Conservation (phyloP, 306 rosid species). For the Castanea sativa region DNA sequence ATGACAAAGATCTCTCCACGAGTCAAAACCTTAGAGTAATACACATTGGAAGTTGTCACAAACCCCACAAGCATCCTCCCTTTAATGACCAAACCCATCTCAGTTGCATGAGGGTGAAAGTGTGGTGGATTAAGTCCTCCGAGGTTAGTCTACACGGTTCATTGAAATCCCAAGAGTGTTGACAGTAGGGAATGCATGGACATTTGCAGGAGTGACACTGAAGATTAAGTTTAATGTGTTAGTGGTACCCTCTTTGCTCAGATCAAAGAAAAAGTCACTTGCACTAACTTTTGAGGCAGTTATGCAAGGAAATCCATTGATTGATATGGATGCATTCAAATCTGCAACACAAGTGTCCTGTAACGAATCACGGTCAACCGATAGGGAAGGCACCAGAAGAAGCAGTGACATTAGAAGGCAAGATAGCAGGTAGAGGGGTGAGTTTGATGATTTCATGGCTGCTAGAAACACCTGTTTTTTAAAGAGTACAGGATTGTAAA, state of each 20-base stretch:
- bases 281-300: slow-evolving; percentile 22
- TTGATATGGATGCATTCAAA: slow-evolving; percentile 3
- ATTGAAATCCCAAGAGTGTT: slow-evolving; percentile 45
- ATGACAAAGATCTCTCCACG: slow-evolving; percentile 41
- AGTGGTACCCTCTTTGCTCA: slow-evolving; percentile 31
- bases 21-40: slow-evolving; percentile 28
- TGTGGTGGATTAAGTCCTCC: slow-evolving; percentile 42
- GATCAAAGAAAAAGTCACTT: slow-evolving; percentile 40
- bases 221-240: background rate
- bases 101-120: slow-evolving; percentile 38
- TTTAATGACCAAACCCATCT: slow-evolving; percentile 20
- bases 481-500: no score
- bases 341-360: slow-evolving; percentile 47
- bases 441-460: background rate
- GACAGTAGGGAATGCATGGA: slow-evolving; percentile 34
- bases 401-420: slow-evolving; percentile 19
- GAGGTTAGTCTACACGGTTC: slow-evolving; percentile 40
- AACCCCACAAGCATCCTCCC: slow-evolving; percentile 49
- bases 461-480: no score
- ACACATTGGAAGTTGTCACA: slow-evolving; percentile 34
- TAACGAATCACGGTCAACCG: slow-evolving; percentile 38
- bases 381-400: slow-evolving; percentile 17
- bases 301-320: slow-evolving; percentile 50
- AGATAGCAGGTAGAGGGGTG: slow-evolving; percentile 1
- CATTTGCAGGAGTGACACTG: slow-evolving; percentile 23